Conservation (phyloP, 352 stramenopile genomes). For the Aphanomyces astaci region DNA sequence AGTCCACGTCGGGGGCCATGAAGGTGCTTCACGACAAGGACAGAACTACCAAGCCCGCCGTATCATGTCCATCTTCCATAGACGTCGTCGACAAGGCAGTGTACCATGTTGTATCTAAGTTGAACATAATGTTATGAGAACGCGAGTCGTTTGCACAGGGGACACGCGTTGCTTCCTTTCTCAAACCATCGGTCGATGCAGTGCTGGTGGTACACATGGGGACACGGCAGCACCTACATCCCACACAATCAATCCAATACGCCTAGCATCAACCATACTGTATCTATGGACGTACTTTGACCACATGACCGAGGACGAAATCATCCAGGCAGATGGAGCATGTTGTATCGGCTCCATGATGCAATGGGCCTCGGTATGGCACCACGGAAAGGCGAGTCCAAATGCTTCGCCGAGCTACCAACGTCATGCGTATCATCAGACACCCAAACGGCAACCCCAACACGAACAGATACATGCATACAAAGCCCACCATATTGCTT, state of each 20-base stretch:
- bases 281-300: no score
- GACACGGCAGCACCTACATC: conserved; percentile 59
- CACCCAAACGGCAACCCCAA: no score
- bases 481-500: background rate
- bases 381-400: background rate
- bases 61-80: no score
- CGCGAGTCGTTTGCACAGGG: conserved; percentile 77
- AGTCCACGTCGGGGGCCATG: no score
- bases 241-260: background rate
- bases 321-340: conserved; percentile 77
- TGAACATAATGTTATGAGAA: conserved; percentile 41
- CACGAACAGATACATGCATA: background rate
- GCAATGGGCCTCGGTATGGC: background rate
- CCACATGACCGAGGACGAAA: conserved; percentile 41
- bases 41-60: no score
- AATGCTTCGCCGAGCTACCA: background rate
- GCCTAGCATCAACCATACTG: no score
- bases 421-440: background rate
- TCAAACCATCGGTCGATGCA: conserved; percentile 86
- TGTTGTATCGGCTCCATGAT: conserved; percentile 35
- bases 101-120: no score
- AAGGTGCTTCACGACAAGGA: no score
- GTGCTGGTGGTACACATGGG: conserved; percentile 77
- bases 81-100: no score
- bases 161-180: conserved; percentile 58